Base-by-base conservation (phyloP, 148 eudicot genomes). In the Diospyros lotus region DNA sequence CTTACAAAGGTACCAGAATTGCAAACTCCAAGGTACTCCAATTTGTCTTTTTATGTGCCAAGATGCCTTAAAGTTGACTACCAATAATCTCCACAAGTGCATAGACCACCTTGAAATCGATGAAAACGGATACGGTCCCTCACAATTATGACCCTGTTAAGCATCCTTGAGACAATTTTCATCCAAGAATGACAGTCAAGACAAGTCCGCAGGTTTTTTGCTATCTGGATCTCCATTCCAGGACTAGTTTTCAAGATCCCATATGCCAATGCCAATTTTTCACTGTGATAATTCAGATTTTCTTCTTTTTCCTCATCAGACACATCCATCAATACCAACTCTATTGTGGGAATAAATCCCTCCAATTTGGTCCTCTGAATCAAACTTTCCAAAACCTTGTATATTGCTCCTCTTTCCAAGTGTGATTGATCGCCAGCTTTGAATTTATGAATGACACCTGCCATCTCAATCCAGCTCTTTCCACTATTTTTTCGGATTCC, bases 271-370 rank as follows among this genome's bases (percentile, higher is more conserved):
- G 93, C 89, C 77, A 91, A 58, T 73, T 86, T 89, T 69, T 91
- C 96, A 67, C 93, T 89, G 54, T 91, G 91, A 72, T 86, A 80
- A 71, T 55, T 86, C 87, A 91, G 75, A 75, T 89, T 91, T 71
- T 80, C 88, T 81, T 89, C 93, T 68, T 89, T 91, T 81, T 91
- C 93, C 81, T 91, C 93, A 45, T 86, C 86, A n/a, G 88, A 82
- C 54, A 91, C 79, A 83, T 91, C 96, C 96, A 89, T 89, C 72
- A 91, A 77, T 76, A 91, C 91, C 75, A 84, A 74, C 61, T 84
- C 93, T 13, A 78, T 74, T 45, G 73, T 69, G 61, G 86, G 80
- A 14, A 77, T 73, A 69, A 74, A 84, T 43, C 96, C 93, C 81
- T 86, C 89, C 76, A 82, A 50, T 81, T 80, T 91, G 59, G 82